A percentile compares a stretch with the other conserved stretches of the same genome.
Evolutionary conservation across 2,329 filamentous ascomycete species (phyloP).

Genomic region (Cercospora zeae-maydis): DNA sequence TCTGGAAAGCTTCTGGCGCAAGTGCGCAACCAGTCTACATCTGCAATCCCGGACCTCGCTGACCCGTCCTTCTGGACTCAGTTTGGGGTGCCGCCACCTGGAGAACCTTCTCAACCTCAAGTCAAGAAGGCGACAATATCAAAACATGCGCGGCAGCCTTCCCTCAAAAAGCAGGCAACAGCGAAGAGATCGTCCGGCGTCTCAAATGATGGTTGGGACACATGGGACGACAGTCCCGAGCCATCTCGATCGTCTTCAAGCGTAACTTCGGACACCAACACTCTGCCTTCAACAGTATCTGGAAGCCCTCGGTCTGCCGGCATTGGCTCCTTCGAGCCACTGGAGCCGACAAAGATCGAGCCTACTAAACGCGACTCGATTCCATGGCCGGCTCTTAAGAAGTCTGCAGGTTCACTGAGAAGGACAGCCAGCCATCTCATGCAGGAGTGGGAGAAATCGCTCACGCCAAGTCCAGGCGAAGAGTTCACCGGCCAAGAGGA

Average conservation of each 20-base stretch:
- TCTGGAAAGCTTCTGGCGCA: conserved; percentile 19
- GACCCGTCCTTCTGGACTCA: conserved; percentile 34
- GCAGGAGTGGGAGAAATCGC: conserved; percentile 83
- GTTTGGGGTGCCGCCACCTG: conserved; percentile 19
- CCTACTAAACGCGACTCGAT: conserved; percentile 41
- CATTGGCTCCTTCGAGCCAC: conserved; percentile 13
- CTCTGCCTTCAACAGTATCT: conserved; percentile 28
- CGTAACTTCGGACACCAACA: conserved; percentile 28
- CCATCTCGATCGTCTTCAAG: conserved; percentile 25
- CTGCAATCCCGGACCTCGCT: conserved; percentile 29
- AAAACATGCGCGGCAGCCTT: conserved; percentile 25
- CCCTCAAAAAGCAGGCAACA: conserved; percentile 16
- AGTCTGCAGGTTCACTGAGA: conserved; percentile 67
- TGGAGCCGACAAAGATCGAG: conserved; percentile 12
- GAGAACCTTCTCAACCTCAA: conserved; percentile 16
- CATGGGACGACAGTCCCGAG: conserved; percentile 32
- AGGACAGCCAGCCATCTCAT: conserved; percentile 80
- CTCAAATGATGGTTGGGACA: conserved; percentile 33
- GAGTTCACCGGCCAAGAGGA: conserved; percentile 27
- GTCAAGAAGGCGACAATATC: conserved; percentile 28
- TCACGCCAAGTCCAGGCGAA: conserved; percentile 43
- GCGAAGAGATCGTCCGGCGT: conserved; percentile 18
- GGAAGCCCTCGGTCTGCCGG: conserved; percentile 25
- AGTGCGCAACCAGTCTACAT: conserved; percentile 23
- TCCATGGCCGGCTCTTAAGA: conserved; percentile 68